These are phyloP conservation scores for Saprolegnia parasitica DNA, from an alignment of 352 stramenopile species.

Conservation along the genomic window DNA sequence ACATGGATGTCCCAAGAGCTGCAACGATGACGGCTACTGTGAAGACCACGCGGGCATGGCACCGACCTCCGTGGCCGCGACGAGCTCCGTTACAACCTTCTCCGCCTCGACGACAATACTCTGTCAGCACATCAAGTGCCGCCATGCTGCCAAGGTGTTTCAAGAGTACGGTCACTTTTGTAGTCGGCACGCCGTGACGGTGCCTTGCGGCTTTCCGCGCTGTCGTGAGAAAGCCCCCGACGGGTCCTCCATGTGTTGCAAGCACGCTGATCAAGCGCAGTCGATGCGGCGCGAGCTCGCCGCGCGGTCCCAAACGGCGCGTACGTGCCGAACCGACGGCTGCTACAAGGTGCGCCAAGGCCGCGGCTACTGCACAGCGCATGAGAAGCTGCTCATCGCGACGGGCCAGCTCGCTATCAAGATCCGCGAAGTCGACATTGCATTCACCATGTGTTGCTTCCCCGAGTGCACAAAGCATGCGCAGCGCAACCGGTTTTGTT, in stretches of 20 bases:
- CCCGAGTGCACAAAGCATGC: constrained; percentile 74
- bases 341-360: constrained; percentile 86
- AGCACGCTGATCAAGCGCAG: constrained; percentile 58
- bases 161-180: constrained; percentile 78
- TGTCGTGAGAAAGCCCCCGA: constrained; percentile 66
- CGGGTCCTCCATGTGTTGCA: constrained; percentile 64
- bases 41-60: not conserved
- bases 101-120: constrained; percentile 20
- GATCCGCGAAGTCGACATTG: constrained; percentile 75
- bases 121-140: constrained; percentile 66
- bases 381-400: constrained; percentile 81
- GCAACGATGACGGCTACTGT: not conserved
- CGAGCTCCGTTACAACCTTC: not conserved
- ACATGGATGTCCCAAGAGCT: not conserved
- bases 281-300: constrained; percentile 39
- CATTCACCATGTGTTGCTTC: constrained; percentile 85
- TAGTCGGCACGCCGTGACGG: constrained; percentile 77
- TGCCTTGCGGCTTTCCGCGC: constrained; percentile 74
- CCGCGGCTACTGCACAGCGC: constrained; percentile 64
- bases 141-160: constrained; percentile 61
- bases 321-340: constrained; percentile 58
- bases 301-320: constrained; percentile 61
- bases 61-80: not conserved
- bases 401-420: constrained; percentile 64
- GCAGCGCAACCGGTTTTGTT: constrained; percentile 71